A percentile compares a stretch with the other conserved stretches of the same genome.
Evolutionary conservation across 2,329 filamentous ascomycete genomes (phyloP).

Genomic region (Colletotrichum cordylinicola): DNA sequence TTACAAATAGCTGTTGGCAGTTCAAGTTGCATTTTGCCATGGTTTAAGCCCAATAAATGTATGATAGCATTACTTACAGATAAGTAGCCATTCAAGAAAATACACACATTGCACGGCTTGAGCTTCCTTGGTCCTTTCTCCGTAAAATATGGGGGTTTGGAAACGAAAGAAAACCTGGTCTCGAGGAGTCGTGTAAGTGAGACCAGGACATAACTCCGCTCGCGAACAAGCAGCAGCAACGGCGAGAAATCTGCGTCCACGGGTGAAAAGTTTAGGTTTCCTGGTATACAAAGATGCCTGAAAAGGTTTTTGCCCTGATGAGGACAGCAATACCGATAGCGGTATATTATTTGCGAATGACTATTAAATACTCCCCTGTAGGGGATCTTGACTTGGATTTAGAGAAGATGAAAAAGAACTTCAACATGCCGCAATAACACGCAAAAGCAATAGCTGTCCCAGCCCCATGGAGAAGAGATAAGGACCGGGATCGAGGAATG

Average conservation of each 20-base stretch:
- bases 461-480: accelerated
- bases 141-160: neutral
- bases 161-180: neutral
- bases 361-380: neutral
- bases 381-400: neutral
- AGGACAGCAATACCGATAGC: accelerated
- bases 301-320: accelerated
- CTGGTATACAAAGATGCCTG: neutral
- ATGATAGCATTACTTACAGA: neutral
- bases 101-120: neutral
- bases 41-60: neutral
- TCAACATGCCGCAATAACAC: neutral
- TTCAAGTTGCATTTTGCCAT: too few species aligned
- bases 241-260: neutral
- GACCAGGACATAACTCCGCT: accelerated
- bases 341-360: too few species aligned
- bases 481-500: neutral
- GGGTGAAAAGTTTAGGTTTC: neutral
- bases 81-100: neutral
- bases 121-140: accelerated
- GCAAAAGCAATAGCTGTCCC: neutral
- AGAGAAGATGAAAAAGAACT: neutral
- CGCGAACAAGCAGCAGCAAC: neutral
- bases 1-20: too few species aligned
- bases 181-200: neutral